Base-by-base conservation (phyloP, 2,329 filamentous ascomycete species). In the Colletotrichum neosansevieriae region DNA sequence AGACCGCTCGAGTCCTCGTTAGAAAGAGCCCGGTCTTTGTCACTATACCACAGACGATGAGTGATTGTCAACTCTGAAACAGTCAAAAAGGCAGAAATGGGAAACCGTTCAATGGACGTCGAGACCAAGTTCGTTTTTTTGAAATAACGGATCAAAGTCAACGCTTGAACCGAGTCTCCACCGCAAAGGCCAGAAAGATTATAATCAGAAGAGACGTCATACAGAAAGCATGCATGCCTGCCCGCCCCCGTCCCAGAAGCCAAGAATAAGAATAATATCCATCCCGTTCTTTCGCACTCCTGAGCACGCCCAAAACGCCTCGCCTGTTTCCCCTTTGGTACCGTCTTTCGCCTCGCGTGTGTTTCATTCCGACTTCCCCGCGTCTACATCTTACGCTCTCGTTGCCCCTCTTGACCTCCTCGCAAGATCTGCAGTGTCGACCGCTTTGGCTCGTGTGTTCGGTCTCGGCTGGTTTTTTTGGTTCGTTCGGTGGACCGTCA, bases 401-500 rank as follows among this genome's bases (percentile, higher is more conserved):
- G 2, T 2, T 12, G 29, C n/a, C 7, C 49, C 12, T 2, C 4
- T n/a, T 1, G 0, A 1, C 10, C 0, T 19, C 24, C 49, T 7
- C 24, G 9, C 49, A 4, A 24, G 29, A 12, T 11, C 29, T 34
- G 2, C 3, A 7, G 32, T 10, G 5, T 10, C 47, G 3, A 3
- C 9, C 7, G 2, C 12, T 1, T 10, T 32, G 12, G 24, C 10
- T 29, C 7, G n/a, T 9, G 0, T 7, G 1, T 1, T 11, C 24
- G 24, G 49, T 17, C 7, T 38, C 36, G 10, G 11, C 1, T 38
- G 11, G 11, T 15, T 15, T 12, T 3, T 36, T 4, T n/a, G 1
- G 6, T 7, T 36, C 49, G 0, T 1, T 2, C 3, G 5, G 4
- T 4, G 2, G 0, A 1, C 6, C 49, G 10, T n/a, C 21, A 0